Conservation (phyloP, 2,329 filamentous ascomycete genomes). For the Geoglossum cookeanum region DNA sequence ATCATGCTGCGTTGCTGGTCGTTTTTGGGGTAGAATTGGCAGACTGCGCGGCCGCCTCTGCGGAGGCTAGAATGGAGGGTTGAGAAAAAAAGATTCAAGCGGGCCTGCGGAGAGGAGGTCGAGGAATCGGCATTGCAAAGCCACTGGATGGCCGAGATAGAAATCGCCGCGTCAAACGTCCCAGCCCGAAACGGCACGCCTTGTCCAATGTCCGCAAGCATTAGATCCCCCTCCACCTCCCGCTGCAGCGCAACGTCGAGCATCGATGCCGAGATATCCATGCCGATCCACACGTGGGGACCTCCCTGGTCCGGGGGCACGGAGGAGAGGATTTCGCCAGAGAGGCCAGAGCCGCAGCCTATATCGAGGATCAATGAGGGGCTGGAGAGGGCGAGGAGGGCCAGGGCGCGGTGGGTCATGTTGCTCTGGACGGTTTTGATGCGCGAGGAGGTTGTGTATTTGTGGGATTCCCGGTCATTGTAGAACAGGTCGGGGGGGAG, state of each 20-base stretch:
- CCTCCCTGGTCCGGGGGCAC: slow-evolving; percentile 51
- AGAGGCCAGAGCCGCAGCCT: slow-evolving; percentile 90
- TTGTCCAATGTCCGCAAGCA: slow-evolving; percentile 88
- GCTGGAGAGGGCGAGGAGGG: slow-evolving; percentile 61
- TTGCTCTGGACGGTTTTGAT: slow-evolving; percentile 88
- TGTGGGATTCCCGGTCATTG: slow-evolving; percentile 83
- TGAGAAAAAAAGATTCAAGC: slow-evolving; percentile 76
- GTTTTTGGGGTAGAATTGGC: slow-evolving; percentile 97
- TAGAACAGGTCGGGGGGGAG: slow-evolving; percentile 97
- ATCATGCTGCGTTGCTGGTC: slow-evolving; percentile 85
- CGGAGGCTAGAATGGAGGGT: slow-evolving; percentile 70
- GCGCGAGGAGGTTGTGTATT: slow-evolving; percentile 91
- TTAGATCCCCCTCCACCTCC: slow-evolving; percentile 82
- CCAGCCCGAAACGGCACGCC: slow-evolving; percentile 86
- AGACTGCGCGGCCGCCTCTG: slow-evolving; percentile 75
- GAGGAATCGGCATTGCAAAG: slow-evolving; percentile 86
- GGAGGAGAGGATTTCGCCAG: slow-evolving; percentile 79
- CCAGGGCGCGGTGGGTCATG: slow-evolving; percentile 86
- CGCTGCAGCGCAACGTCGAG: slow-evolving; percentile 82
- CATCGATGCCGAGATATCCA: slow-evolving; percentile 94
- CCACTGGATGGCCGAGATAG: slow-evolving; percentile 95
- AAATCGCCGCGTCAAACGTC: slow-evolving; percentile 85
- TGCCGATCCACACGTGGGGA: slow-evolving; percentile 88
- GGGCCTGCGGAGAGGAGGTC: slow-evolving; percentile 61
- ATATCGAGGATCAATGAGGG: slow-evolving; percentile 87